Evolutionary conservation across 768 basidiomycete genomes (phyloP).

Genomic region (Trametes cubensis): DNA sequence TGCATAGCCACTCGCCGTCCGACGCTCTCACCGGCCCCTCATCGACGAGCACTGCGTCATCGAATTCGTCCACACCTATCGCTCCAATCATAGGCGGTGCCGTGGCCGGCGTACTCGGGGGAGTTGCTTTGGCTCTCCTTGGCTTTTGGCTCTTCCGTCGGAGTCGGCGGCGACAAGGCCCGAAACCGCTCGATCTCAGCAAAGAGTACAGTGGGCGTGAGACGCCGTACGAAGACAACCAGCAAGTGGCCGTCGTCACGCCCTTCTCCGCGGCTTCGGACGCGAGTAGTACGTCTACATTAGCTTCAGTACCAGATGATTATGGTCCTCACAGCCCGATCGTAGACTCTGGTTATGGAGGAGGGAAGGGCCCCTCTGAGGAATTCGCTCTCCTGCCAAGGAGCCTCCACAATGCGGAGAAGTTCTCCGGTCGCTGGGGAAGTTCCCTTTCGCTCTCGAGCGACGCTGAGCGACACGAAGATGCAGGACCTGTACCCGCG

Average conservation of each 20-base stretch:
- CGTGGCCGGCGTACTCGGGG: conserved; percentile 8
- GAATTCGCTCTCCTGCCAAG: conserved; percentile 10
- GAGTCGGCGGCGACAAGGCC: background rate
- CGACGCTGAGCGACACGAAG: conserved; percentile 15
- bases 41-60: background rate
- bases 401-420: background rate
- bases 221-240: background rate
- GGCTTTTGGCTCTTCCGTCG: conserved; percentile 12
- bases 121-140: background rate
- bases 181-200: conserved; percentile 17
- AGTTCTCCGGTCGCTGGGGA: background rate
- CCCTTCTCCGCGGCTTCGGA: conserved; percentile 10
- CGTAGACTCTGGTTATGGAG: conserved; percentile 9
- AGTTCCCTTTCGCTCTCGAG: background rate
- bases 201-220: conserved; percentile 7
- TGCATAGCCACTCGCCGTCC: background rate
- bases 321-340: background rate
- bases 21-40: background rate
- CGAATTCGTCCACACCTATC: background rate
- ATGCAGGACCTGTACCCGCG: conserved; percentile 12
- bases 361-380: background rate
- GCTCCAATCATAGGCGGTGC: conserved; percentile 16
- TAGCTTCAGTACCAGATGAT: background rate
- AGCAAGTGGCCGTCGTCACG: conserved; percentile 8
- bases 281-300: conserved; percentile 7